Conservation (phyloP, 208 protist genomes). For the Trypanosoma platydactyli region DNA sequence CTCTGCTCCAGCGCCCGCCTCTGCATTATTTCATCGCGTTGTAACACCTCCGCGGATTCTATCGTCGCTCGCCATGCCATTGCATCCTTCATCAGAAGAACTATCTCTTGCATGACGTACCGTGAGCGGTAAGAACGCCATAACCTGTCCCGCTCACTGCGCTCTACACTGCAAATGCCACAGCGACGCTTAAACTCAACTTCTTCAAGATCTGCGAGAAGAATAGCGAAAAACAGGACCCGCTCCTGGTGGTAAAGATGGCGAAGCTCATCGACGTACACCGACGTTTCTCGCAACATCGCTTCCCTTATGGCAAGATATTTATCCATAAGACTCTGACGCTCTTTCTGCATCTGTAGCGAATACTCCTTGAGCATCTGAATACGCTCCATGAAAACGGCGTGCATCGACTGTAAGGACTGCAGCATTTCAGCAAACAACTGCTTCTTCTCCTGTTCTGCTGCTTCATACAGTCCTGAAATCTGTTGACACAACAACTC, state of each 20-base stretch:
- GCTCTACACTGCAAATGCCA: slow-evolving; percentile 5
- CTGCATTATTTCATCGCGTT: slow-evolving; percentile 11
- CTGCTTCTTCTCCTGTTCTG: slow-evolving; percentile 1
- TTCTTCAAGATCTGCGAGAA: slow-evolving; percentile 14
- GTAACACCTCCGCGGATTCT: slow-evolving; percentile 8
- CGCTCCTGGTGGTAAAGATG: slow-evolving; percentile 16
- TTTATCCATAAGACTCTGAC: slow-evolving; percentile 14
- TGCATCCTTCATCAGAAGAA: neutral
- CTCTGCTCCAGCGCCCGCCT: slow-evolving; percentile 13
- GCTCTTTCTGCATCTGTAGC: slow-evolving; percentile 1
- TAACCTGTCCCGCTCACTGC: slow-evolving; percentile 3
- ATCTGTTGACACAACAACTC: neutral
- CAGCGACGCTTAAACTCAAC: slow-evolving; percentile 11
- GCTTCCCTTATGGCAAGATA: neutral
- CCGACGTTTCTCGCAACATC: slow-evolving; percentile 11
- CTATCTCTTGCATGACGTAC: neutral
- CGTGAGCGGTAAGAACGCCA: slow-evolving; percentile 18
- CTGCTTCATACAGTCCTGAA: neutral
- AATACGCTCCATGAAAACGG: neutral
- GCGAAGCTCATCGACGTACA: slow-evolving; percentile 7
- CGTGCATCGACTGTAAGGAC: neutral
- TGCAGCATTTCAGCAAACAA: neutral
- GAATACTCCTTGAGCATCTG: neutral
- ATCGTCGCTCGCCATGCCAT: neutral
- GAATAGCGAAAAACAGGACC: slow-evolving; percentile 11